phyloP scores from a whole-genome alignment of 1,284 basidiomycete genomes.

The Pascua guehoae region DNA sequence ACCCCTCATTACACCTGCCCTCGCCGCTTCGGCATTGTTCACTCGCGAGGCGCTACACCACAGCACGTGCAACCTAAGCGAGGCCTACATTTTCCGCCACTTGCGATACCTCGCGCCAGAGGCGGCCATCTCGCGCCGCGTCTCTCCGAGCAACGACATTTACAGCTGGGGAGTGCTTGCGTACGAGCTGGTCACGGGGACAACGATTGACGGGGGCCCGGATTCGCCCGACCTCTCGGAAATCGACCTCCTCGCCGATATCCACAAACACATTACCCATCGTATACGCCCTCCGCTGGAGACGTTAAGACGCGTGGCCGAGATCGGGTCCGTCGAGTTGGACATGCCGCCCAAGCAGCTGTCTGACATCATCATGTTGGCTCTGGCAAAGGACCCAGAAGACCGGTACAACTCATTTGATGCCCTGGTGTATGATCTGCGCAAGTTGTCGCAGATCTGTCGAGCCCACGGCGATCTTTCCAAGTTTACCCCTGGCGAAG shows the following conservation, averaged over 20 bases:
- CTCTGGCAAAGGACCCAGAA: slow-evolving; percentile 33
- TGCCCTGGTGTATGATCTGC: slow-evolving; percentile 37
- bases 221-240: slow-evolving; percentile 22
- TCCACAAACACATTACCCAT: slow-evolving; percentile 33
- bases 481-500: slow-evolving; percentile 34
- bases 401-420: slow-evolving; percentile 37
- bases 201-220: slow-evolving; percentile 31
- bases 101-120: slow-evolving; percentile 41
- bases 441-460: slow-evolving; percentile 26
- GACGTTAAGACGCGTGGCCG: slow-evolving; percentile 19
- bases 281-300: slow-evolving; percentile 23
- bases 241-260: slow-evolving; percentile 31
- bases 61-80: slow-evolving; percentile 17
- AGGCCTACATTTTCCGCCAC: slow-evolving; percentile 28
- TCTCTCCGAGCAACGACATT: slow-evolving; percentile 31
- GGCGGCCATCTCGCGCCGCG: slow-evolving; percentile 22
- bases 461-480: slow-evolving; percentile 24
- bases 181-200: slow-evolving; percentile 37
- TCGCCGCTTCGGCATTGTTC: slow-evolving; percentile 19
- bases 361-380: slow-evolving; percentile 40
- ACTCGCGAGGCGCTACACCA: slow-evolving; percentile 20
- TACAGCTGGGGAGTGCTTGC: slow-evolving; percentile 41
- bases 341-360: slow-evolving; percentile 28
- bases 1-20: slow-evolving; percentile 6
- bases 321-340: slow-evolving; percentile 10